These are phyloP conservation scores for Clavispora fructus DNA, from an alignment of 805 yeast genomes.

Conservation along the genomic window DNA sequence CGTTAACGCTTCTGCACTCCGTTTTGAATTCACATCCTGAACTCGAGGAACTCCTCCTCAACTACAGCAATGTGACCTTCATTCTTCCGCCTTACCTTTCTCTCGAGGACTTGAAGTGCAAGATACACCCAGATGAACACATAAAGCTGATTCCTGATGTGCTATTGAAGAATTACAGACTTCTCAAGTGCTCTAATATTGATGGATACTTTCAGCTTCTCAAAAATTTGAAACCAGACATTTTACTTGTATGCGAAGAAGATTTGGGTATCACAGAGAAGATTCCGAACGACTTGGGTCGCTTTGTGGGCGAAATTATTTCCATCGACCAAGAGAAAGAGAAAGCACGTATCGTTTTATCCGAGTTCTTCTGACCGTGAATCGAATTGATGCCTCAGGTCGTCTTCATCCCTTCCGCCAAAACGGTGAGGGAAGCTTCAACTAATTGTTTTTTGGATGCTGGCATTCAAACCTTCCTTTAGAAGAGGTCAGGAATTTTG, in stretches of 20 bases:
- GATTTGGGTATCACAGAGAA: slow-evolving; percentile 32
- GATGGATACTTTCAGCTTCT: slow-evolving; percentile 36
- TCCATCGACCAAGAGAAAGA: slow-evolving; percentile 21
- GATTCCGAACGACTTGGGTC: slow-evolving; percentile 30
- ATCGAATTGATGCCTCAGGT: not conserved
- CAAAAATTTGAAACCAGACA: slow-evolving; percentile 38
- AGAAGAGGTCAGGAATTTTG: too few species aligned
- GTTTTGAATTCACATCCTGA: slow-evolving; percentile 34
- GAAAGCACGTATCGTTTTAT: slow-evolving; percentile 5
- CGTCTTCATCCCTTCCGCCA: too few species aligned
- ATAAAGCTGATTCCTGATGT: slow-evolving; percentile 18
- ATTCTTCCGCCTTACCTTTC: slow-evolving; percentile 40
- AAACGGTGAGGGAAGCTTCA: too few species aligned
- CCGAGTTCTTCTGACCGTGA: not conserved
- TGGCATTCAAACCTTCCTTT: too few species aligned
- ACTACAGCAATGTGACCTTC: slow-evolving; percentile 36
- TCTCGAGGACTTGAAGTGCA: slow-evolving; percentile 30
- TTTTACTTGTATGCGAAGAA: slow-evolving; percentile 35
- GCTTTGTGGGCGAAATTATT: slow-evolving; percentile 35
- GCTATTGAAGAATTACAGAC: slow-evolving; percentile 30
- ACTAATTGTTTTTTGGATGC: too few species aligned
- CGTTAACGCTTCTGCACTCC: slow-evolving; percentile 38
- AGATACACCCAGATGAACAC: slow-evolving; percentile 7
- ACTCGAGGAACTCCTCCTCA: slow-evolving; percentile 32
- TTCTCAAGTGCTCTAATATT: slow-evolving; percentile 34